Conservation (phyloP, 495 filamentous ascomycete species). For the Cercophora sp. region DNA sequence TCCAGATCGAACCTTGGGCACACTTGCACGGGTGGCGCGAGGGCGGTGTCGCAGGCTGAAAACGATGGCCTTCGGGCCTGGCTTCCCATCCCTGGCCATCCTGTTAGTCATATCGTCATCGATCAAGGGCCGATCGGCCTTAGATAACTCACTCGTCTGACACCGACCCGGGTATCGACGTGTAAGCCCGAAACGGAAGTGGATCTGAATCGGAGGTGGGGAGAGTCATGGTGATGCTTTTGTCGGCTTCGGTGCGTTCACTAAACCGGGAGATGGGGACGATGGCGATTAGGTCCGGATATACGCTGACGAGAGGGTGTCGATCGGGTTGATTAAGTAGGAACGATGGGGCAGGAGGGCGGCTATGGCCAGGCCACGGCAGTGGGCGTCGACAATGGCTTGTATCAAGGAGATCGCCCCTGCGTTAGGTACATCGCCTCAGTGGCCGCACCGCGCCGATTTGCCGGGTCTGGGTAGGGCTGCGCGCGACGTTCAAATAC, state of each 20-base stretch:
- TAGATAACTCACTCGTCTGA: no score
- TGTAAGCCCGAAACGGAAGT: background rate
- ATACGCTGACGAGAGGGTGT: background rate
- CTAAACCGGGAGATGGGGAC: background rate
- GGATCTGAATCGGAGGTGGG: background rate
- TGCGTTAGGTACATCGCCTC: no score
- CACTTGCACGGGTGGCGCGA: constrained; percentile 24
- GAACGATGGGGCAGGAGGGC: background rate
- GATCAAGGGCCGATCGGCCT: no score
- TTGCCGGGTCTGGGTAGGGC: no score
- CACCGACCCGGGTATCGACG: background rate
- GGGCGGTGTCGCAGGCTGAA: constrained; percentile 25
- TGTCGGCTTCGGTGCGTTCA: background rate
- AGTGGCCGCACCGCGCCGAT: no score
- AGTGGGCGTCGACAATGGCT: no score
- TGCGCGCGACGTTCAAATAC: no score
- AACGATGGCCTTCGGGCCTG: constrained; percentile 16
- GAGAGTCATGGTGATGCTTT: background rate
- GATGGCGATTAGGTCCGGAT: no score
- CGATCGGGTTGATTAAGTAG: background rate
- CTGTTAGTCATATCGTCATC: no score
- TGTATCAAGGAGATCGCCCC: no score
- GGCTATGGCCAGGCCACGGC: no score
- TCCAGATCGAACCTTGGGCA: constrained; percentile 40
- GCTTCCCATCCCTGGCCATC: background rate